A percentile compares a stretch with the other conserved stretches of the same genome.
Conservation (phyloP, 495 filamentous ascomycete species). For the Tuber microsphaerosporum region DNA sequence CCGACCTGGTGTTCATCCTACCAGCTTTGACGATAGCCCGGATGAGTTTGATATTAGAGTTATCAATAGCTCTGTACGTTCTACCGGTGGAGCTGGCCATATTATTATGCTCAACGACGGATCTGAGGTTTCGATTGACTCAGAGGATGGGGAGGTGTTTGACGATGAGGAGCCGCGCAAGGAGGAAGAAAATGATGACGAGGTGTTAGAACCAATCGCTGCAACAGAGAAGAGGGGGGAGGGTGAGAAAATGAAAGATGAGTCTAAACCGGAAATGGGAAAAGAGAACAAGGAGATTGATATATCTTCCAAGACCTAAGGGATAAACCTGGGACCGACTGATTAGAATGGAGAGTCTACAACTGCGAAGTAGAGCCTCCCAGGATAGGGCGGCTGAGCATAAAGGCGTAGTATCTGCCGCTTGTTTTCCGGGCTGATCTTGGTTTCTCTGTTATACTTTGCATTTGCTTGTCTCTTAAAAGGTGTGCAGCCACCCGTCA, state of each 20-base stretch:
- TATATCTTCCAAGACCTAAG: conserved; percentile 21
- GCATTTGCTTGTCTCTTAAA: neutral
- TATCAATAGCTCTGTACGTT: too few species aligned
- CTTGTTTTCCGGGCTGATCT: neutral
- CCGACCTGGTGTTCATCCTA: conserved; percentile 79
- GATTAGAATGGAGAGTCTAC: neutral
- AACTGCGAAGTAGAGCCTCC: conserved; percentile 2
- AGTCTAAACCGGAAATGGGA: conserved; percentile 21
- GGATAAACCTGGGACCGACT: conserved; percentile 15
- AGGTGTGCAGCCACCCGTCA: neutral
- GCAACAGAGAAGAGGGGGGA: conserved; percentile 14
- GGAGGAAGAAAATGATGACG: conserved; percentile 31
- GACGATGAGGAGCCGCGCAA: conserved; percentile 68
- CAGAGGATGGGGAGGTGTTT: conserved; percentile 83
- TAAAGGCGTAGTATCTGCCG: neutral
- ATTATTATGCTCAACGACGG: too few species aligned
- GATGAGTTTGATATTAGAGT: too few species aligned
- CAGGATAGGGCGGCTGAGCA: neutral
- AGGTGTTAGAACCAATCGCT: conserved; percentile 20
- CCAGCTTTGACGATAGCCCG: conserved; percentile 61
- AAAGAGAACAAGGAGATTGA: conserved; percentile 30
- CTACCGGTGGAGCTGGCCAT: too few species aligned
- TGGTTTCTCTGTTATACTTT: neutral
- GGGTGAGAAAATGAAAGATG: conserved; percentile 29
- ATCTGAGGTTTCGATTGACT: conserved; percentile 70